A percentile compares a stretch with the other conserved stretches of the same genome.
Evolutionary conservation across 139 green algal species (phyloP).

Genomic region (Gonium pectorale): DNA sequence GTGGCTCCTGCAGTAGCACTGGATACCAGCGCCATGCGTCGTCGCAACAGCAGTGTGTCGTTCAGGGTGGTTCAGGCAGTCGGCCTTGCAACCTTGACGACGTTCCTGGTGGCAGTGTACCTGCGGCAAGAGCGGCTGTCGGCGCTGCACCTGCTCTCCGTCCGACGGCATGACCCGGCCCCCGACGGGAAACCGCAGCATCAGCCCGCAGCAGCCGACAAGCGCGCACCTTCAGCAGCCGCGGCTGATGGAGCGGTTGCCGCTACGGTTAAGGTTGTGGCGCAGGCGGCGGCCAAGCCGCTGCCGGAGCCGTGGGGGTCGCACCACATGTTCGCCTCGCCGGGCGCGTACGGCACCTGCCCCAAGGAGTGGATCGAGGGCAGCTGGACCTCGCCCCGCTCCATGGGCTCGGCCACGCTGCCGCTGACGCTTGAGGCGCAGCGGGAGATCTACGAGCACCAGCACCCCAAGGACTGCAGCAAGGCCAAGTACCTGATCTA

Average conservation of each 20-base stretch:
- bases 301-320: conserved; percentile 28
- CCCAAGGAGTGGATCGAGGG: conserved; percentile 10
- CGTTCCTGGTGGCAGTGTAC: not conserved
- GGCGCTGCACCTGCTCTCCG: not conserved
- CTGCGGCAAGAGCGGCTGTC: conserved; percentile 7
- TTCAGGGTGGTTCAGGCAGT: not conserved
- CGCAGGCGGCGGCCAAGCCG: not conserved
- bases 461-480: conserved; percentile 26
- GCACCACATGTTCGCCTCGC: not conserved
- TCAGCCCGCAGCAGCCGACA: no score
- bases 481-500: conserved; percentile 40
- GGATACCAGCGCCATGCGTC: no score
- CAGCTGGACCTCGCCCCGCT: not conserved
- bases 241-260: no score
- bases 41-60: not conserved
- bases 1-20: no score
- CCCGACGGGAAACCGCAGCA: not conserved
- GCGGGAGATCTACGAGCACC: conserved; percentile 29
- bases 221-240: no score
- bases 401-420: conserved; percentile 8
- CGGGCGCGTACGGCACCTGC: not conserved
- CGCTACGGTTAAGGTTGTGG: no score
- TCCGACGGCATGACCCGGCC: no score
- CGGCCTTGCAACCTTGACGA: not conserved
- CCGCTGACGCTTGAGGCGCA: conserved; percentile 13